phyloP scores from a whole-genome alignment of 2,329 filamentous ascomycete genomes.

The Trichoderma guizhouense region DNA sequence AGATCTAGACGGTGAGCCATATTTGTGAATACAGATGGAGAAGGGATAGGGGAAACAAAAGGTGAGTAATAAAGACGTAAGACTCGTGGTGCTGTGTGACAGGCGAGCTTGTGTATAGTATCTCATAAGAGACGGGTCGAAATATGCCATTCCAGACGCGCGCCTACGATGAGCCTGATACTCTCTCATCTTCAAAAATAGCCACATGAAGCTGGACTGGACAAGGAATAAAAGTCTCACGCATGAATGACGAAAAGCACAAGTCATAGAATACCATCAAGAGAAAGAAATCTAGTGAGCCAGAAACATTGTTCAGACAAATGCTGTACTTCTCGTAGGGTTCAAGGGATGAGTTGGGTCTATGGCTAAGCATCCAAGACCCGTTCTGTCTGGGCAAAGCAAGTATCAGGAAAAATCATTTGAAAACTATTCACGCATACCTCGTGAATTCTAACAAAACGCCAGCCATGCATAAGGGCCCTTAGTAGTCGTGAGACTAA shows the following conservation, averaged over 20 bases:
- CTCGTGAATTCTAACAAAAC: slow-evolving; percentile 31
- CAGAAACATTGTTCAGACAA: background rate
- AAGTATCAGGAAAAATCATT: slow-evolving; percentile 3
- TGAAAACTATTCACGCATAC: slow-evolving; percentile 33
- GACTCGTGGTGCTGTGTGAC: background rate
- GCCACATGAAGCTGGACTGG: background rate
- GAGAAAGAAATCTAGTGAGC: background rate
- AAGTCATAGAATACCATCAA: background rate
- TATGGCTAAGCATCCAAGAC: background rate
- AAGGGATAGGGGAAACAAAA: too few relatives aligned
- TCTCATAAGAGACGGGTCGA: background rate
- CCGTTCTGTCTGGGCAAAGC: background rate
- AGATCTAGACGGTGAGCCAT: too few relatives aligned
- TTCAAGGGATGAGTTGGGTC: background rate
- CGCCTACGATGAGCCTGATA: background rate
- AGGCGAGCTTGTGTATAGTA: background rate
- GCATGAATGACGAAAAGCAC: background rate
- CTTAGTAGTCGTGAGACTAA: slow-evolving; percentile 28
- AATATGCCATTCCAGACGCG: background rate
- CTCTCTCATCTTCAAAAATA: background rate
- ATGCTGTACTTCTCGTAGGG: background rate
- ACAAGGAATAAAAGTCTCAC: background rate
- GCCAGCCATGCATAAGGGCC: slow-evolving; percentile 29
- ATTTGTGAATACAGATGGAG: background rate
- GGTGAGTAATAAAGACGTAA: too few relatives aligned